Evolutionary conservation across 2,329 filamentous ascomycete species (phyloP), one percentile per base, ranked within the genome.

Genomic region (Fusarium albidum): DNA sequence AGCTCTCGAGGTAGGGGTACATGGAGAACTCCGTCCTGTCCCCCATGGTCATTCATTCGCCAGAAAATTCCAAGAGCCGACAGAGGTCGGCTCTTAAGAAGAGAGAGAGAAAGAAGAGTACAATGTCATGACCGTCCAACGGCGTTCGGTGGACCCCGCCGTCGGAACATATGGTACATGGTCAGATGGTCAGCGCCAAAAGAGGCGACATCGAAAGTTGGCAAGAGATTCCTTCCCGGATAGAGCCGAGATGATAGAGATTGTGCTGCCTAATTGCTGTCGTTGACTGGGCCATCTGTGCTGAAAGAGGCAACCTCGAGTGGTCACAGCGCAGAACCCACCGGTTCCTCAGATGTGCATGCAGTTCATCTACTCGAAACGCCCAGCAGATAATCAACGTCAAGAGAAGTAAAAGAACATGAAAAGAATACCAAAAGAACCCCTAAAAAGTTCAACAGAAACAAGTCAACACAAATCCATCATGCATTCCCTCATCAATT

Each of bases 81-180:
- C n/a, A n/a, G n/a, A n/a, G n/a, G n/a, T n/a, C n/a, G n/a, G n/a
- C n/a, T n/a, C n/a, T n/a, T n/a, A n/a, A n/a, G n/a, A n/a, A n/a
- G n/a, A n/a, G n/a, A n/a, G n/a, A n/a, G n/a, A n/a, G n/a, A n/a
- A n/a, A n/a, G n/a, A n/a, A n/a, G n/a, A n/a, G n/a, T n/a, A n/a
- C n/a, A n/a, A n/a, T n/a, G n/a, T n/a, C n/a, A n/a, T n/a, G n/a
- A n/a, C n/a, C n/a, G n/a, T n/a, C n/a, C n/a, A n/a, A n/a, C n/a
- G n/a, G n/a, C 31, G 28, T 57, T 61, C 59, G 59, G 59, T 59
- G 51, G 55, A 15, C 50, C 58, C 59, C 59, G 59, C 41, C 57
- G 15, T 9, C 35, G 25, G n/a, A n/a, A n/a, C n/a, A n/a, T n/a
- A n/a, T n/a, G n/a, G n/a, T n/a, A 10, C 11, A 53, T 61, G 32